These are phyloP conservation scores for Gloeophyllum trabeum DNA, from an alignment of 768 basidiomycete species.

Conservation along the genomic window DNA sequence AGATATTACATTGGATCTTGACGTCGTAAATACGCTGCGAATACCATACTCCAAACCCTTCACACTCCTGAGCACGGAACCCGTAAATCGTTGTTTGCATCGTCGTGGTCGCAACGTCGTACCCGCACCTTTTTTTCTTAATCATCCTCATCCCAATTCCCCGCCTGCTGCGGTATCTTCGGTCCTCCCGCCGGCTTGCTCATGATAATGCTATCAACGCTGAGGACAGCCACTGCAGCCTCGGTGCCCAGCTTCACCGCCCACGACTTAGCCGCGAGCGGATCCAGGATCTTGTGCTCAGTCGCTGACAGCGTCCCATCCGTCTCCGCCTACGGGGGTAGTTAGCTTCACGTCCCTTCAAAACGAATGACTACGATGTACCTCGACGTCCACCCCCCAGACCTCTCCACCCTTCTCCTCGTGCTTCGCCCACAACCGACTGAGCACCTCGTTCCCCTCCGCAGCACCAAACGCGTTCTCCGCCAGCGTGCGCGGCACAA, in stretches of 20 bases:
- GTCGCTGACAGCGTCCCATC: slow-evolving; percentile 66
- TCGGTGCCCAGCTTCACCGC: slow-evolving; percentile 86
- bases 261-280: slow-evolving; percentile 86
- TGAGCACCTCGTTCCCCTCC: slow-evolving; percentile 88
- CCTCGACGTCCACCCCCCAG: slow-evolving; percentile 89
- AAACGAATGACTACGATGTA: slow-evolving; percentile 18
- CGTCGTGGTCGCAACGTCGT: no score
- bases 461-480: slow-evolving; percentile 92
- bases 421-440: slow-evolving; percentile 84
- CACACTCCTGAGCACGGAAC: no score
- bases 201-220: slow-evolving; percentile 97
- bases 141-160: slow-evolving; percentile 78
- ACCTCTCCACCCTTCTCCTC: slow-evolving; percentile 59
- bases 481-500: slow-evolving; percentile 83
- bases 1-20: no score
- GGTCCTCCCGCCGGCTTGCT: slow-evolving; percentile 88
- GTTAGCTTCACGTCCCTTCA: slow-evolving; percentile 3
- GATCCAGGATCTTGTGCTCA: slow-evolving; percentile 66
- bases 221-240: slow-evolving; percentile 81
- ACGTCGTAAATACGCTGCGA: no score
- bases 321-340: slow-evolving; percentile 45
- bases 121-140: no score
- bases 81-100: no score
- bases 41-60: no score
- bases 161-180: slow-evolving; percentile 77